Evolutionary conservation across 176 grass and related monocot genomes (phyloP).

Genomic region (Rhynchospora pubera): DNA sequence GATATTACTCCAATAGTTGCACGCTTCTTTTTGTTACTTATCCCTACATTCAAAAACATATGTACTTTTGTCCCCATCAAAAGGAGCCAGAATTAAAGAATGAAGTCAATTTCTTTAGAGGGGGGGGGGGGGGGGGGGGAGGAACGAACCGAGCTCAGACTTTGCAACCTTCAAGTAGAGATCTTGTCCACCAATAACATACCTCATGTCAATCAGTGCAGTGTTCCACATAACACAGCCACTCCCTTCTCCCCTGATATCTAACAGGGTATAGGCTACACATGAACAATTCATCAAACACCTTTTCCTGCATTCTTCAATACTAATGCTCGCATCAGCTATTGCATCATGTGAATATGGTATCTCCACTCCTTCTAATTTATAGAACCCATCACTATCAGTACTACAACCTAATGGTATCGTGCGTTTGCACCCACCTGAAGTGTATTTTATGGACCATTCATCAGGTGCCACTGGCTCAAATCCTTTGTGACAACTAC

Average conservation of each 20-base stretch:
- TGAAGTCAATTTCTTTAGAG: background rate
- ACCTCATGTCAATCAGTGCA: constrained; percentile 30
- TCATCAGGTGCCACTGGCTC: background rate
- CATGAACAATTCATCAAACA: constrained; percentile 48
- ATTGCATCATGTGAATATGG: constrained; percentile 29
- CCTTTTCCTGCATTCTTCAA: constrained; percentile 21
- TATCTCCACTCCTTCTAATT: constrained; percentile 24
- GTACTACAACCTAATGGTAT: constrained; percentile 23
- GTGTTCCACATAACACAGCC: constrained; percentile 47
- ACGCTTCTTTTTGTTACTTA: background rate
- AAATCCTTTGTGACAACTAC: constrained; percentile 34
- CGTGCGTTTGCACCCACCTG: constrained; percentile 25
- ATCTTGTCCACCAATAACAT: constrained; percentile 18
- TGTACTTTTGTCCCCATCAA: background rate
- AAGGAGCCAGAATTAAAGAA: background rate
- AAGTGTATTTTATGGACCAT: constrained; percentile 32
- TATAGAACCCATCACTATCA: constrained; percentile 29
- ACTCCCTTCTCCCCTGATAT: constrained; percentile 16
- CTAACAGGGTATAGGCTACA: constrained; percentile 18
- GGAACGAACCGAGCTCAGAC: constrained; percentile 27
- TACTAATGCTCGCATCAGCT: constrained; percentile 25
- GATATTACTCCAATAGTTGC: background rate
- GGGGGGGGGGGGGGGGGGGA: too few relatives aligned
- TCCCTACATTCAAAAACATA: background rate
- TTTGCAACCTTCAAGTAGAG: constrained; percentile 36